Evolutionary conservation across 2,329 filamentous ascomycete species (phyloP), one percentile per base, ranked within the genome.

Genomic region (Ophiostoma sp.): DNA sequence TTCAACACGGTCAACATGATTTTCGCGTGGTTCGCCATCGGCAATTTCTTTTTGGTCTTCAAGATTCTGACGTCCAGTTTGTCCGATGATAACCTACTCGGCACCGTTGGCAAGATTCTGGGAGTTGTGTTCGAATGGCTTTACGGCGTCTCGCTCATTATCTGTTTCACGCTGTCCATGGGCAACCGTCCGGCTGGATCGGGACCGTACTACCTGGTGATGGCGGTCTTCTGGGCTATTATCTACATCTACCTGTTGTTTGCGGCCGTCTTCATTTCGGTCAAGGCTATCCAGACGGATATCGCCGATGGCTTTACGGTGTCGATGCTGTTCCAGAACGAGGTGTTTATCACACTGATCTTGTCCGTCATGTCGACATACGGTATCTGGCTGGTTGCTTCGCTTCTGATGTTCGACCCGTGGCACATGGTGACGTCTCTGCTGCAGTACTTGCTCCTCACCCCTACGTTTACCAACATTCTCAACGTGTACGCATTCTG

Each of bases 351-450:
- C 78, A 96, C 92, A 45, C 85, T 99, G 71, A 95, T 99, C 74
- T 87, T 99, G 66, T 97, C 93, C 0, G 86, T 98, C 75, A 85
- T 91, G 74, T 95, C 93, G 11, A 99, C 95, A 0, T 99, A 95
- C 76, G 84, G 96, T 71, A 88, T 99, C 75, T 99, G 93, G 90
- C 85, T 98, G 70, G 80, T 99, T 66, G 90, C 92, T 0, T 97
- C 93, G 8, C 83, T 99, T 72, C 83, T 99, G 73, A 98, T 98
- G 88, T 88, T 98, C 78, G 95, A 99, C 77, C 95, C 95, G 4
- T 99, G 95, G 94, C 95, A 99, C 81, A 98, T 99, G 93, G 85
- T 97, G 78, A 98, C 95, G n/a, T 89, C 90, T 69, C 92, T 98
- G 78, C 78, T 93, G 65, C 95, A 98, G 85, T 99, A 99, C 78